phyloP scores from a whole-genome alignment of 768 basidiomycete species.

The Boletus bicolor region DNA sequence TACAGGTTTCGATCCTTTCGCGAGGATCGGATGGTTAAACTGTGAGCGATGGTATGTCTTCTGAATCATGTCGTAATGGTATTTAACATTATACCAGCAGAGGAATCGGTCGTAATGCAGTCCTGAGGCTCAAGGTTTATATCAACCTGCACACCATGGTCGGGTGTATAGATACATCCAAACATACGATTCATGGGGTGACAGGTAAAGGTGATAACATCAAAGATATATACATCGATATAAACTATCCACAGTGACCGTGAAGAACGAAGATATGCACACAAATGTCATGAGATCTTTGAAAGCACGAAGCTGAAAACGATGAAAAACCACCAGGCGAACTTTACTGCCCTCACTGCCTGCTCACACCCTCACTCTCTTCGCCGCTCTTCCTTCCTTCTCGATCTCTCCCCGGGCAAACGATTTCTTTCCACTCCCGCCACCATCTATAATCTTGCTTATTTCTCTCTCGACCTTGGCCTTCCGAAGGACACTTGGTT shows the following conservation, averaged over 20 bases:
- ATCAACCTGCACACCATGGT: neutral
- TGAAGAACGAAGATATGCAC: constrained; percentile 14
- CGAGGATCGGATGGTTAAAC: neutral
- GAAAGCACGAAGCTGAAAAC: constrained; percentile 12
- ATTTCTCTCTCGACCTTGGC: neutral
- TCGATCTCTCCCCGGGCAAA: constrained; percentile 75
- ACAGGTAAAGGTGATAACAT: neutral
- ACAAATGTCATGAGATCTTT: neutral
- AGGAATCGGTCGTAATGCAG: neutral
- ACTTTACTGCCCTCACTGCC: neutral
- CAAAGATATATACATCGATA: neutral
- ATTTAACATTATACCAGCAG: neutral
- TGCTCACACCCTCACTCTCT: constrained; percentile 15
- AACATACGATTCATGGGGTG: neutral
- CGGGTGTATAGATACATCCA: neutral
- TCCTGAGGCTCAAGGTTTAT: neutral
- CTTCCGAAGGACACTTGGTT: constrained; percentile 29
- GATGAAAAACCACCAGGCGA: neutral
- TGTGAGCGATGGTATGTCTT: neutral
- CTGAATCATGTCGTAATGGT: neutral
- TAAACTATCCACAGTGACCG: neutral
- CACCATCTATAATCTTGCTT: neutral
- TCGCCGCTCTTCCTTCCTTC: constrained; percentile 41
- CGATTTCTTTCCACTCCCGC: constrained; percentile 29
- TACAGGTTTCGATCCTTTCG: neutral